These are phyloP conservation scores for Sphaerulina populicola DNA, from an alignment of 2,329 filamentous ascomycete species.

Conservation along the genomic window DNA sequence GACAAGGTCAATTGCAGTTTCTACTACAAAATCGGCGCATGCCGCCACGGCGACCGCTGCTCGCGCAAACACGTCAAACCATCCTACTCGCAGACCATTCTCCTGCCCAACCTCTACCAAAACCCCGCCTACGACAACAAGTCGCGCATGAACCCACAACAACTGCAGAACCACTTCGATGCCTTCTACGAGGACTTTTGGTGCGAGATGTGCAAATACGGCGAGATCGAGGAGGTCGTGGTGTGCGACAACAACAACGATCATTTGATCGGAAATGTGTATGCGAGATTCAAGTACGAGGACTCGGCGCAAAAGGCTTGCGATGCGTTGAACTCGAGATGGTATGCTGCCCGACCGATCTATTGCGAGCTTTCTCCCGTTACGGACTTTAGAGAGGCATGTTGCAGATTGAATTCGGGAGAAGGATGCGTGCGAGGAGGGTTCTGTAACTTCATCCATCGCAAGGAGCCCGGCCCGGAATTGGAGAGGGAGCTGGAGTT, in stretches of 20 bases:
- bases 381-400: constrained; percentile 96
- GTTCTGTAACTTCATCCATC: constrained; percentile 99
- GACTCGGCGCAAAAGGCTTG: constrained; percentile 88
- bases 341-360: constrained; percentile 94
- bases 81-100: constrained; percentile 93
- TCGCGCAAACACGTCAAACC: constrained; percentile 98
- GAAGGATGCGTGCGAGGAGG: constrained; percentile 93
- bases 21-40: constrained; percentile 99
- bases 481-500: constrained; percentile 80
- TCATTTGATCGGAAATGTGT: constrained; percentile 97
- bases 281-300: constrained; percentile 99
- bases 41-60: constrained; percentile 95
- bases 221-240: constrained; percentile 92
- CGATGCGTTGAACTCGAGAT: constrained; percentile 86
- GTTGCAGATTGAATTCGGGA: constrained; percentile 85
- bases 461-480: constrained; percentile 86
- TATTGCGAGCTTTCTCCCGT: constrained; percentile 97
- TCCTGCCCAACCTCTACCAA: constrained; percentile 97
- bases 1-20: constrained; percentile 99
- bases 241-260: constrained; percentile 99
- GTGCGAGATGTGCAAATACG: constrained; percentile 99
- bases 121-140: constrained; percentile 82
- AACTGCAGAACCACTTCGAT: constrained; percentile 99
- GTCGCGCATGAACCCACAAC: constrained; percentile 84
- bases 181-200: constrained; percentile 99